Conservation (phyloP, 371 early-diverging fungal genomes). For the Mucor velutinosus region DNA sequence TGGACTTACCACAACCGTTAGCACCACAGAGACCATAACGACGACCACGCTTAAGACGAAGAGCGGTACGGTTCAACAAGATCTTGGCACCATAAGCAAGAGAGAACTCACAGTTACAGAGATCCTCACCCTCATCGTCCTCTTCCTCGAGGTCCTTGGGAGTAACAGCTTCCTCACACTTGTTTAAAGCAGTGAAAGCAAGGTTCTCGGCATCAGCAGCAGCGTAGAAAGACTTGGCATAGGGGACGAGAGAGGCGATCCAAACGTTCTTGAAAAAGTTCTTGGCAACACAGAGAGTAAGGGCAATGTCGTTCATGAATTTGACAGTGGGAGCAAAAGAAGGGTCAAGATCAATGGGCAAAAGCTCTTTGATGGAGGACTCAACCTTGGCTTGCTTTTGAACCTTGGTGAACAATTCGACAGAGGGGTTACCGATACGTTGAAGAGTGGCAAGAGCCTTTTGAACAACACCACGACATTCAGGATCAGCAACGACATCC, state of each 20-base stretch:
- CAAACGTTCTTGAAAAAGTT: constrained; percentile 43
- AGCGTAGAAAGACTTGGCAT: constrained; percentile 59
- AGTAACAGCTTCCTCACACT: constrained; percentile 48
- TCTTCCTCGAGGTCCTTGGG: constrained; percentile 51
- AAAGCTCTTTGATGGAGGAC: constrained; percentile 38
- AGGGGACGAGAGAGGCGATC: constrained; percentile 47
- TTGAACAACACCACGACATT: constrained; percentile 68
- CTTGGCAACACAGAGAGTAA: constrained; percentile 39
- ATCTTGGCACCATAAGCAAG: constrained; percentile 85
- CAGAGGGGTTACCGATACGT: constrained; percentile 36
- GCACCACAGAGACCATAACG: constrained; percentile 84
- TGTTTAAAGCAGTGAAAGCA: constrained; percentile 34
- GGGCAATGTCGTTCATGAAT: constrained; percentile 49
- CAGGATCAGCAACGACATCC: constrained; percentile 79
- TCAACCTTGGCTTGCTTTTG: constrained; percentile 49
- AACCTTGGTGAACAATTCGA: constrained; percentile 38
- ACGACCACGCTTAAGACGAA: constrained; percentile 75
- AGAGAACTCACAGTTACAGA: constrained; percentile 80
- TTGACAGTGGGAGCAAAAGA: constrained; percentile 26
- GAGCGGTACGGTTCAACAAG: constrained; percentile 74
- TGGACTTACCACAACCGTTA: constrained; percentile 90
- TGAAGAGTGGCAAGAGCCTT: constrained; percentile 49
- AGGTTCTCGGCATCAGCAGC: constrained; percentile 31
- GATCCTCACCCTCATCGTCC: constrained; percentile 73
- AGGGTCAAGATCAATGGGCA: constrained; percentile 34